A percentile compares a stretch with the other conserved stretches of the same genome.
Evolutionary conservation across 352 stramenopile genomes (phyloP).

Genomic region (Globisporangium viniferum): DNA sequence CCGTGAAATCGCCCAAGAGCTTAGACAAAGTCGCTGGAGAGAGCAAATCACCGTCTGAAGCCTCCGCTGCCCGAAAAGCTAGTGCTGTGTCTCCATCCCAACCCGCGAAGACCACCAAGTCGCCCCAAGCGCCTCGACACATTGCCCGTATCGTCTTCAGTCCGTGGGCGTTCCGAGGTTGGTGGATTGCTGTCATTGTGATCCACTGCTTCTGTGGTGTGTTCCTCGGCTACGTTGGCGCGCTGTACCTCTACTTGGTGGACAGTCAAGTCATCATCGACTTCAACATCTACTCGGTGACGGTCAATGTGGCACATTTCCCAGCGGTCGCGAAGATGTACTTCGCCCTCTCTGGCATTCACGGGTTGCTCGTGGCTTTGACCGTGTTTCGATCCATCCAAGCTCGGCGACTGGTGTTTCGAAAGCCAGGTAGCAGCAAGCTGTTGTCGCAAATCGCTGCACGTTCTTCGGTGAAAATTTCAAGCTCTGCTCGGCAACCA

Average conservation of each 20-base stretch:
- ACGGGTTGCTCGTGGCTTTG: constrained; percentile 6
- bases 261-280: constrained; percentile 11
- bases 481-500: background rate
- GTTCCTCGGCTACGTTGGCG: constrained; percentile 1
- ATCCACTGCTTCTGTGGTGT: constrained; percentile 4
- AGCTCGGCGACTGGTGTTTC: constrained; percentile 8
- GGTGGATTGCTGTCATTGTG: constrained; percentile 9
- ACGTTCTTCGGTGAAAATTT: background rate
- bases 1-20: background rate
- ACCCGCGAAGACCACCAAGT: background rate
- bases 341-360: constrained; percentile 7
- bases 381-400: constrained; percentile 11
- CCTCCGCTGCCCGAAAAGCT: background rate
- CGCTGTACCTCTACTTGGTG: constrained; percentile 7
- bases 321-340: constrained; percentile 11
- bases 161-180: constrained; percentile 2
- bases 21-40: background rate
- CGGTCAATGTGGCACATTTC: constrained; percentile 4
- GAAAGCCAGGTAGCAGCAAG: constrained; percentile 1
- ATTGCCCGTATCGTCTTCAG: constrained; percentile 10
- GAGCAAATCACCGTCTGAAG: background rate
- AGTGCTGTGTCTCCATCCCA: background rate
- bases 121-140: background rate
- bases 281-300: constrained; percentile 11
- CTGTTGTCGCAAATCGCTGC: background rate